These are phyloP conservation scores for Bruguiera parviflora DNA, from an alignment of 345 rosid species.

Conservation along the genomic window DNA sequence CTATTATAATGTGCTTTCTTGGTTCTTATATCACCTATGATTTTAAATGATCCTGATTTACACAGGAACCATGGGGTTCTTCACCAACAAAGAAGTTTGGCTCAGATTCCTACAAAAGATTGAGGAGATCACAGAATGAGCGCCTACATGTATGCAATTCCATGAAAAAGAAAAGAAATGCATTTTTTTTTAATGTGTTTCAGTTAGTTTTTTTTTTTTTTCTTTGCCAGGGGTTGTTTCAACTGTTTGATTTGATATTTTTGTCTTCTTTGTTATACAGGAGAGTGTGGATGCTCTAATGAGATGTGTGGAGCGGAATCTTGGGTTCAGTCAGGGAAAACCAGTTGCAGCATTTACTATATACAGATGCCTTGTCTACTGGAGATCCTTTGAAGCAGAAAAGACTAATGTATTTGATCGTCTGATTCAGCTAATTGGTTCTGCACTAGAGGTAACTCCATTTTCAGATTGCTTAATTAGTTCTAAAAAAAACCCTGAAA, in stretches of 20 bases:
- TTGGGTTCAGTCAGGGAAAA: slow-evolving; percentile 78
- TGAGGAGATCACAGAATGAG: slow-evolving; percentile 62
- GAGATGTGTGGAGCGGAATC: slow-evolving; percentile 55
- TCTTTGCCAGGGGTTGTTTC: background rate
- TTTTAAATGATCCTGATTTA: slow-evolving; percentile 9
- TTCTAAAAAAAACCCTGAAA: background rate
- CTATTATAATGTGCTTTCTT: background rate
- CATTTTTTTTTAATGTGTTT: slow-evolving; percentile 1
- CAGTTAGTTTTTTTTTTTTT: background rate
- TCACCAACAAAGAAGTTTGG: slow-evolving; percentile 57
- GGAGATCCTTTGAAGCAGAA: slow-evolving; percentile 98
- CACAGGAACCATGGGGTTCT: slow-evolving; percentile 54
- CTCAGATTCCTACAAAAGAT: slow-evolving; percentile 59
- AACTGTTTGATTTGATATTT: slow-evolving; percentile 12
- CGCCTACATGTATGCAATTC: slow-evolving; percentile 64
- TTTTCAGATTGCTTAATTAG: slow-evolving; percentile 6
- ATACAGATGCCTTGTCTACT: slow-evolving; percentile 89
- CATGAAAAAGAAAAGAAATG: background rate
- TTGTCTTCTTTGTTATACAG: slow-evolving; percentile 40
- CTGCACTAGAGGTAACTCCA: slow-evolving; percentile 77
- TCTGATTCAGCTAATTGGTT: slow-evolving; percentile 93
- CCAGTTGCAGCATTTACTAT: slow-evolving; percentile 94
- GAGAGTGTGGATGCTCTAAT: slow-evolving; percentile 84
- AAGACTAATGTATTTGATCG: slow-evolving; percentile 92
- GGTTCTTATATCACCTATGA: slow-evolving; percentile 11